These are phyloP conservation scores for Hypocreales sp. DNA, from an alignment of 2,329 filamentous ascomycete species.

Conservation along the genomic window DNA sequence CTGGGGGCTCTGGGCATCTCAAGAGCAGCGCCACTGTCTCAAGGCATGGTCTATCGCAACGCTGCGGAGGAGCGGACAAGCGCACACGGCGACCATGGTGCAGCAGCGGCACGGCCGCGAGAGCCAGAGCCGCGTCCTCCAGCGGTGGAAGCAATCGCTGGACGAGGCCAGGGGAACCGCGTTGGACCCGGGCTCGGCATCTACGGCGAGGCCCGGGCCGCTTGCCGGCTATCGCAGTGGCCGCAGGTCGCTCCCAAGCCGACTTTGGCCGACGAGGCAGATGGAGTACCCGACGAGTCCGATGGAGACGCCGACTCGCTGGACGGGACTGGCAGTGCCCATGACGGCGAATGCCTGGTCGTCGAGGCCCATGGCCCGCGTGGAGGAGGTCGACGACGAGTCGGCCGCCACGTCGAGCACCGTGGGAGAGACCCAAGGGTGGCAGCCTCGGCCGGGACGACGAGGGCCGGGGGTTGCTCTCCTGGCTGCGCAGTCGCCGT, in stretches of 20 bases:
- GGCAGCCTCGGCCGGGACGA: background rate
- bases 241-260: conserved; percentile 11
- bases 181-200: conserved; percentile 1
- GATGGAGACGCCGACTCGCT: conserved; percentile 29
- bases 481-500: conserved; percentile 1
- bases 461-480: background rate
- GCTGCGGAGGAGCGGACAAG: conserved; percentile 20
- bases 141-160: conserved; percentile 14
- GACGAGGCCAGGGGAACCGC: conserved; percentile 5
- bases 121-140: conserved; percentile 13
- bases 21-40: conserved; percentile 16
- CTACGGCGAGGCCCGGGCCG: conserved; percentile 2
- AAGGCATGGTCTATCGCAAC: conserved; percentile 22
- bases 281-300: conserved; percentile 8
- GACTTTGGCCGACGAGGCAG: conserved; percentile 9
- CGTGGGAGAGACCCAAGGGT: conserved; percentile 1
- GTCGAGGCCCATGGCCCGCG: conserved; percentile 13
- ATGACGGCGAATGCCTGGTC: conserved; percentile 16
- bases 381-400: conserved; percentile 15
- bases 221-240: conserved; percentile 8
- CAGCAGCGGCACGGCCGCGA: conserved; percentile 16
- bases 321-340: conserved; percentile 24
- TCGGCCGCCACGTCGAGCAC: conserved; percentile 4
- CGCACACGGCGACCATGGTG: conserved; percentile 19
- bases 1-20: conserved; percentile 15